phyloP scores from a whole-genome alignment of 306 rosid genomes.

The Pueraria montana region DNA sequence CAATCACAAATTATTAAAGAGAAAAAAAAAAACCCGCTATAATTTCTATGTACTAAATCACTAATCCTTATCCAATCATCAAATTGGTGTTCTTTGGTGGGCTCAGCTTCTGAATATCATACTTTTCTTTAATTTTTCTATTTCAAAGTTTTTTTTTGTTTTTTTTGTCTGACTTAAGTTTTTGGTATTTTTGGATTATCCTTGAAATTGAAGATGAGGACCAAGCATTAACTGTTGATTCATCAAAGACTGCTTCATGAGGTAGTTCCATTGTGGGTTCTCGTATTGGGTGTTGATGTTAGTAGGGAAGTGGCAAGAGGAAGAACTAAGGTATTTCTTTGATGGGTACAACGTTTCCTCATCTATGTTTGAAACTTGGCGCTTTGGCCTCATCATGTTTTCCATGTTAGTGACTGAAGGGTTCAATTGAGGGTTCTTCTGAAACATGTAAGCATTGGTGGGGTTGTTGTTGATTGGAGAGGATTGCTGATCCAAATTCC shows the following conservation, averaged over 20 bases:
- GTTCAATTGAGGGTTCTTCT: constrained; percentile 51
- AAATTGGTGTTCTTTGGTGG: constrained; percentile 39
- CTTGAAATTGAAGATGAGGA: constrained; percentile 62
- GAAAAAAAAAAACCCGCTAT: neutral
- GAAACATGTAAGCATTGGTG: constrained; percentile 40
- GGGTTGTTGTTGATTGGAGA: constrained; percentile 18
- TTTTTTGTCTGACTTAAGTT: neutral
- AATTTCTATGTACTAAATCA: constrained; percentile 23
- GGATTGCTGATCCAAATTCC: constrained; percentile 45
- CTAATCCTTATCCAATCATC: constrained; percentile 36
- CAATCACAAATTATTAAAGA: constrained; percentile 4
- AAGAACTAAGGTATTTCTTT: constrained; percentile 54
- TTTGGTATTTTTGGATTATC: constrained; percentile 35
- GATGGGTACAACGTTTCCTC: constrained; percentile 56
- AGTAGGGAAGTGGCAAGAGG: constrained; percentile 58
- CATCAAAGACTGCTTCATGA: constrained; percentile 56
- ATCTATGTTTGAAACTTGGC: constrained; percentile 51
- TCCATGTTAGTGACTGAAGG: constrained; percentile 41
- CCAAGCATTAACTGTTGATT: constrained; percentile 63
- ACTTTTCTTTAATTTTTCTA: neutral
- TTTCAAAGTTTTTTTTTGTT: too few relatives aligned
- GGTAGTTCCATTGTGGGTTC: constrained; percentile 53
- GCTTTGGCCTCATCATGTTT: constrained; percentile 51
- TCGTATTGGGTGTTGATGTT: constrained; percentile 48
- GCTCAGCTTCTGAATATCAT: constrained; percentile 40